Evolutionary conservation across 2,329 filamentous ascomycete genomes (phyloP), one percentile per base, ranked within the genome.

Genomic region (Alternaria gaisen): DNA sequence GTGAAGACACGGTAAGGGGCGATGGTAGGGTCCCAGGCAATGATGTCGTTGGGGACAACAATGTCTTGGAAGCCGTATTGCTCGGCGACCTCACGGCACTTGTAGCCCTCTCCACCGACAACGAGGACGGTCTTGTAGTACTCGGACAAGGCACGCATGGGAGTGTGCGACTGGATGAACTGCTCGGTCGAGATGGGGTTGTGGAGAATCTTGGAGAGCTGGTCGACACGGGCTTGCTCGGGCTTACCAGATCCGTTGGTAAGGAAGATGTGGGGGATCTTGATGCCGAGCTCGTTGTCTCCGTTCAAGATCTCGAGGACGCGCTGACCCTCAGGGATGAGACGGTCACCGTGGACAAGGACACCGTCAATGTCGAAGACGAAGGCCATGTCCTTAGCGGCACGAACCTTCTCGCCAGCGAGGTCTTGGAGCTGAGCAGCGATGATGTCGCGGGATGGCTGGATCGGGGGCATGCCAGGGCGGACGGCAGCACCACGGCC

Each of bases 281-380:
- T 91, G 82, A 92, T 91, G 62, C 90, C 90, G 51, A 92, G 87
- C 81, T 92, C 88, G 79, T 91, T 91, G 80, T 91, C 88, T 48
- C 89, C 90, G 78, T 91, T 91, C 52, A 91, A 83, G 77, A 91
- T 91, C 76, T 90, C 86, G 40, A 91, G 85, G 14, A 86, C 87
- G 59, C 86, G 84, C 72, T 86, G 83, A 62, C 88, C 89, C 80
- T 91, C 86, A 42, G 88, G 88, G 64, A 92, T 91, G 60, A 90
- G 80, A 59, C 89, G 83, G 79, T 90, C 89, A 72, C 89, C 89
- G 79, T 91, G 90, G 58, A 91, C 90, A 24, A 92, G 83, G 60
- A 93, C 90, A 82, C 90, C 90, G 71, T 93, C 88, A 64, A 90
- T 89, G 77, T 93, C 91, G 73, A 93, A 94, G 71, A 89, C 91